Base-by-base conservation (phyloP, 2,329 filamentous ascomycete species). In the Aspergillus sp. region DNA sequence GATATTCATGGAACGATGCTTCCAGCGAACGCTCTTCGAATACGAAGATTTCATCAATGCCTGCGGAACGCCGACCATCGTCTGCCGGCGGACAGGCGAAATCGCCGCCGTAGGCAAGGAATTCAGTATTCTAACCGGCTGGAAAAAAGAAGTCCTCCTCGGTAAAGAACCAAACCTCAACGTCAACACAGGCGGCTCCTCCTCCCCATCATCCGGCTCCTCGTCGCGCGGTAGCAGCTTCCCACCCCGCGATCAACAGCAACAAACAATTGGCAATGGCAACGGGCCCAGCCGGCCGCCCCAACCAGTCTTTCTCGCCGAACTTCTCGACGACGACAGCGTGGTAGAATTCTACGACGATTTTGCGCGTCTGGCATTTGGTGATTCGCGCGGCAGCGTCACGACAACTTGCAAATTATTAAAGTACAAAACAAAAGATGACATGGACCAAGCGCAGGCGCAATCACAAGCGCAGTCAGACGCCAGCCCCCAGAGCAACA, bases 1-100 rank as follows among this genome's bases (percentile, higher is more conserved):
- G 29, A 83, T 98, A 26, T 96, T 97, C 66, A 95, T 95, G 86
- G 93, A 98, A 66, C 94, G 94, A 69, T 94, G 87, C 60, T 88
- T 97, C 62, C 93, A 98, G 67, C 81, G 93, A 34, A 94, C 88
- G 0, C 75, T 97, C 7, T 88, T 89, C 61, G 89, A 95, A 63
- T 94, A 94, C 59, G 88, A 97, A 62, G 88, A 94, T 54, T 93
- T 94, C 55, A 86, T 96, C 73, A 82, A 87, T 48, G 83, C 88
- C 53, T 88, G 85, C 50, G 88, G 88, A 35, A 94, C 89, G 3
- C 93, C 93, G 0, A 94, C 90, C 0, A 82, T 98, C 48, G 88
- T 97, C 28, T 94, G 88, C 61, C 82, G 93, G 42, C 82, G 93
- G 42, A 95, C 90, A 0, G 93, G 93, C 43, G 93, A 97, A 65